Conservation (phyloP, 2,329 filamentous ascomycete genomes). For the Escovopsis sp. region DNA sequence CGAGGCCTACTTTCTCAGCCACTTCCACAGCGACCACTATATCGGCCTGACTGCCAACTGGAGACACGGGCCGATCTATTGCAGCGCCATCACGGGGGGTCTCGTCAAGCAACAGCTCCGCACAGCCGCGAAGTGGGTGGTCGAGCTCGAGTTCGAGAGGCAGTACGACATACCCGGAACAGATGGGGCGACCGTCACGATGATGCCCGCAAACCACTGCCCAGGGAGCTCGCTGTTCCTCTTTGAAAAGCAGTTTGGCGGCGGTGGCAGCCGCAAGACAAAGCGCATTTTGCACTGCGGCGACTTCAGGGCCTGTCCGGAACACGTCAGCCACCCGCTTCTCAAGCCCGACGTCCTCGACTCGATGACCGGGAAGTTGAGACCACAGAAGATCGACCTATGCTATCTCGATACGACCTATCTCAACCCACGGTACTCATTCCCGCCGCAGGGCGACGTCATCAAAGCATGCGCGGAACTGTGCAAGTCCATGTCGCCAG, state of each 20-base stretch:
- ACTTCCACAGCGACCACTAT: slow-evolving; percentile 98
- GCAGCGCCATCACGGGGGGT: slow-evolving; percentile 82
- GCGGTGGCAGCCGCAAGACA: slow-evolving; percentile 40
- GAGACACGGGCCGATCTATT: slow-evolving; percentile 92
- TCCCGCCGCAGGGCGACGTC: slow-evolving; percentile 78
- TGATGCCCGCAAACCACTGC: slow-evolving; percentile 95
- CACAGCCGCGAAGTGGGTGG: slow-evolving; percentile 74
- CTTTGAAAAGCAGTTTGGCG: slow-evolving; percentile 64
- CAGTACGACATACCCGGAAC: slow-evolving; percentile 68
- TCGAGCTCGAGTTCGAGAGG: slow-evolving; percentile 73
- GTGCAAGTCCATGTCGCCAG: slow-evolving; percentile 62
- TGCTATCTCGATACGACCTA: slow-evolving; percentile 98
- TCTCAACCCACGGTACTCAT: slow-evolving; percentile 87
- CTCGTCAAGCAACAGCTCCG: slow-evolving; percentile 74
- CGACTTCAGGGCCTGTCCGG: slow-evolving; percentile 82
- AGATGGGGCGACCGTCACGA: slow-evolving; percentile 71
- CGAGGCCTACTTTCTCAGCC: slow-evolving; percentile 89
- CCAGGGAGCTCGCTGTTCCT: slow-evolving; percentile 88
- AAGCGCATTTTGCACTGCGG: slow-evolving; percentile 89
- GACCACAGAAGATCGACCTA: slow-evolving; percentile 79
- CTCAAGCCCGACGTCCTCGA: slow-evolving; percentile 64
- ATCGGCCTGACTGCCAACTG: slow-evolving; percentile 78
- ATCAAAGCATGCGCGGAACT: slow-evolving; percentile 78
- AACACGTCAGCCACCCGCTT: slow-evolving; percentile 69
- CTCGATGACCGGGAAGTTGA: slow-evolving; percentile 51